These are phyloP conservation scores for Dioszegia hungarica DNA, from an alignment of 768 basidiomycete genomes.

Conservation along the genomic window DNA sequence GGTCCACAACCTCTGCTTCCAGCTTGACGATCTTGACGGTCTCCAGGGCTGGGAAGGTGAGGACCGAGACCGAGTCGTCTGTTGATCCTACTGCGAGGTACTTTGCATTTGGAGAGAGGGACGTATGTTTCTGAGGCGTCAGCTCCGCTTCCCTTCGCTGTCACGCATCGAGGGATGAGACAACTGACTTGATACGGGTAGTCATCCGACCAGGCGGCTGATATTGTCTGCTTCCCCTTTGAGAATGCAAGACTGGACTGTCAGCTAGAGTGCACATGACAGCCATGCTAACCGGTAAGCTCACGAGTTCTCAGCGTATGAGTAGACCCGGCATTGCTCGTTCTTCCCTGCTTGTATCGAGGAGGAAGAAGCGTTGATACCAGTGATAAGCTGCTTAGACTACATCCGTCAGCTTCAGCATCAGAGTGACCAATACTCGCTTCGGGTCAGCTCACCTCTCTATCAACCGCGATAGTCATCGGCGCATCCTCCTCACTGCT, in stretches of 20 bases:
- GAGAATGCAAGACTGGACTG: constrained; percentile 56
- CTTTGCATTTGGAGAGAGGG: constrained; percentile 65
- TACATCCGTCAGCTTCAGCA: constrained; percentile 21
- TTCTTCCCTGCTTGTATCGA: constrained; percentile 65
- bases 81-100: constrained; percentile 67
- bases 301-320: constrained; percentile 46
- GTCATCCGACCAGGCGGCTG: constrained; percentile 61
- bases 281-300: neutral
- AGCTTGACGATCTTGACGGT: constrained; percentile 54
- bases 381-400: constrained; percentile 63
- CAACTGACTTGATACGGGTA: constrained; percentile 68
- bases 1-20: constrained; percentile 74
- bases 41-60: constrained; percentile 60
- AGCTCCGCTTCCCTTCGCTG: neutral
- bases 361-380: constrained; percentile 73
- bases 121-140: constrained; percentile 73
- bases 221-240: constrained; percentile 61
- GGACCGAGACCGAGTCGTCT: constrained; percentile 63
- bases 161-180: neutral
- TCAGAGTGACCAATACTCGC: no score
- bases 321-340: constrained; percentile 73
- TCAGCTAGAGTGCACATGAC: constrained; percentile 15
- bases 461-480: constrained; percentile 82
- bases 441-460: constrained; percentile 58
- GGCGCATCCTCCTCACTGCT: constrained; percentile 82